phyloP scores from a whole-genome alignment of 2,329 filamentous ascomycete genomes.

The Alternaria arbusti region DNA sequence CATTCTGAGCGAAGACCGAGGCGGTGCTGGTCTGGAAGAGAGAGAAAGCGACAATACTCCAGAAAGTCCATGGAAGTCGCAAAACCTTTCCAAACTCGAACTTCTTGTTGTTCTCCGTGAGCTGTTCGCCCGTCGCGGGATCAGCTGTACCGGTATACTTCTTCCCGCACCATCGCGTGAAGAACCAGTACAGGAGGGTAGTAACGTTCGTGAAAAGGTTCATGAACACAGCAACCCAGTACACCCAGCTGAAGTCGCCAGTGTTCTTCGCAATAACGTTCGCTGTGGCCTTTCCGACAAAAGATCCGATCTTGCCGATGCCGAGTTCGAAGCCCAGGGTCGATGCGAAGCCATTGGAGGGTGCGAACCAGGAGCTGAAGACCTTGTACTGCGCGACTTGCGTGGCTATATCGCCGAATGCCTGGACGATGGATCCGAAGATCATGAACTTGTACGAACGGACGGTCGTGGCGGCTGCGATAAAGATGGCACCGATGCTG shows the following conservation, averaged over 20 bases:
- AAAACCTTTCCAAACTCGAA: slow-evolving; percentile 64
- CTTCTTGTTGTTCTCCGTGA: slow-evolving; percentile 66
- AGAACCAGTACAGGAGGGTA: slow-evolving; percentile 62
- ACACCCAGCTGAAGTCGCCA: slow-evolving; percentile 67
- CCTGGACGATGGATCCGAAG: slow-evolving; percentile 60
- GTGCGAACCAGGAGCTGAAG: slow-evolving; percentile 70
- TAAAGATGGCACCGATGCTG: slow-evolving; percentile 63
- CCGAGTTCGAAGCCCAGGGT: slow-evolving; percentile 67
- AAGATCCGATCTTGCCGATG: slow-evolving; percentile 66
- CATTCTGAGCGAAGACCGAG: slow-evolving; percentile 62
- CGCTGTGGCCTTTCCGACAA: slow-evolving; percentile 66
- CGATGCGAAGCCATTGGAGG: slow-evolving; percentile 66
- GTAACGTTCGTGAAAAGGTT: slow-evolving; percentile 67
- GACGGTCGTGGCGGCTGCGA: slow-evolving; percentile 63
- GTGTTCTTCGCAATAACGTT: slow-evolving; percentile 65
- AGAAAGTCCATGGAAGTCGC: slow-evolving; percentile 66
- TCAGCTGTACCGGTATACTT: slow-evolving; percentile 58
- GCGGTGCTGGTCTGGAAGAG: slow-evolving; percentile 66
- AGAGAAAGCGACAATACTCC: slow-evolving; percentile 62
- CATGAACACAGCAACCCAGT: slow-evolving; percentile 68
- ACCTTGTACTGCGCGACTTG: slow-evolving; percentile 70
- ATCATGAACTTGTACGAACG: slow-evolving; percentile 68
- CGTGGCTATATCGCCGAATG: slow-evolving; percentile 68
- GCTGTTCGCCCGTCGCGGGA: slow-evolving; percentile 63
- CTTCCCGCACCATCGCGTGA: slow-evolving; percentile 59